Base-by-base conservation (phyloP, 805 yeast genomes). In the Myxozyma sirexii region DNA sequence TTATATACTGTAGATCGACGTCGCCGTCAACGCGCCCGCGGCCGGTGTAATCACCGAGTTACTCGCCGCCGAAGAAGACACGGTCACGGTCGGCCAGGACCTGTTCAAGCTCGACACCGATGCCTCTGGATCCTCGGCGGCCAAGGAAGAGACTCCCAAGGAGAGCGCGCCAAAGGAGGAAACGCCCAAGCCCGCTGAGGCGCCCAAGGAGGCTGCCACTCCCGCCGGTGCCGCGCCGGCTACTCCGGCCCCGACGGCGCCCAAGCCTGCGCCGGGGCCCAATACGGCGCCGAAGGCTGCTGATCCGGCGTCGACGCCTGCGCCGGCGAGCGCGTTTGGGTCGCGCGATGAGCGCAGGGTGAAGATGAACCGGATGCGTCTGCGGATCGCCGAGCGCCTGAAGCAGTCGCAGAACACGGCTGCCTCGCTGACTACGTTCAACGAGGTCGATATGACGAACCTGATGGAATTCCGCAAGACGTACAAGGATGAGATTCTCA, bases 331-430 rank as follows among this genome's bases (percentile, higher is more conserved):
- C 56, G 69, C 77, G 45, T 75, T 82, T 37, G 90, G 89, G 72
- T 82, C 94, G 60, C 88, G 99, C 80, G 77, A 79, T 63, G 98
- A 94, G 79, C 88, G 86, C 74, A 84, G 91, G 75, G 96, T 94
- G 66, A 93, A 93, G 82, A 93, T 93, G 98, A 94, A 92, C 86
- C 89, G 99, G 82, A 94, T 93, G 98, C 88, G 99, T 80, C 78
- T 90, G 79, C 90, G 99, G 83, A 94, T 94, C 68, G 97, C 99
- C 62, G 98, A 93, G 82, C 90, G 99, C 80, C 87, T 93, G 74
- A 93, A 93, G 90, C 98, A 94, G 82, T 89, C 98, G 37, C 99
- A 93, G 80, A 94, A 94, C 82, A 92, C 98, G 57, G 96, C 98
- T 67, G 99, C 99, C 39, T 90, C 98, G 48, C 84, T 93, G 74